These are phyloP conservation scores for Botrytis paeoniae DNA, from an alignment of 2,329 filamentous ascomycete genomes.

Conservation along the genomic window DNA sequence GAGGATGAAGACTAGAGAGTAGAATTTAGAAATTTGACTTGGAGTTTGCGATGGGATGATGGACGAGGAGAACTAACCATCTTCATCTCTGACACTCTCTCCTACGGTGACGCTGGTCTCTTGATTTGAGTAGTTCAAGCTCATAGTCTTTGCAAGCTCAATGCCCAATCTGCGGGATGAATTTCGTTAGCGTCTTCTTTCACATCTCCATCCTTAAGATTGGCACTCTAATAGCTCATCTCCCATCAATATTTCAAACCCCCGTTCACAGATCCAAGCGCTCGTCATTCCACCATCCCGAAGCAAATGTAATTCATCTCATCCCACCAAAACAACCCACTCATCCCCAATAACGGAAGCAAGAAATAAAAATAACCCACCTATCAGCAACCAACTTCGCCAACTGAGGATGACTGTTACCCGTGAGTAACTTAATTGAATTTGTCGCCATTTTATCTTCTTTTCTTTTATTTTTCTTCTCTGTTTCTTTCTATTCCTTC, in stretches of 20 bases:
- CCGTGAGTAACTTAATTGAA: constrained; percentile 71
- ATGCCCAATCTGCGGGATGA: constrained; percentile 61
- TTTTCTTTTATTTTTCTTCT: not conserved
- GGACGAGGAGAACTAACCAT: constrained; percentile 51
- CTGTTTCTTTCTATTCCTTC: not conserved
- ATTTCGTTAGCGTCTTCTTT: constrained; percentile 3
- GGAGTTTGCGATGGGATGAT: not conserved
- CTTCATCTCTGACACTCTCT: constrained; percentile 94
- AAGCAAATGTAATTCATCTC: not conserved
- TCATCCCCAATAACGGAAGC: not conserved
- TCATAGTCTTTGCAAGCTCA: constrained; percentile 74
- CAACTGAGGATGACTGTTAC: constrained; percentile 71
- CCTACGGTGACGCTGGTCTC: constrained; percentile 91
- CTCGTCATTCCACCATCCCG: not conserved
- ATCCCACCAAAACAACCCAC: not conserved
- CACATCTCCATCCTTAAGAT: constrained; percentile 11
- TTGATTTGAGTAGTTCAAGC: constrained; percentile 81
- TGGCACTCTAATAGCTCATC: not conserved
- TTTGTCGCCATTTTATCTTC: constrained; percentile 59
- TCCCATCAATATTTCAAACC: not conserved
- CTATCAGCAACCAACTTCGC: constrained; percentile 57
- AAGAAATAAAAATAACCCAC: constrained; percentile 6
- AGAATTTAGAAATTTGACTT: not conserved
- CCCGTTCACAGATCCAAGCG: not conserved
- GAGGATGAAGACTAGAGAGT: constrained; percentile 77